A percentile compares a stretch with the other conserved stretches of the same genome.
Evolutionary conservation across 352 stramenopile species (phyloP).

Genomic region (Phytopythium vexans): DNA sequence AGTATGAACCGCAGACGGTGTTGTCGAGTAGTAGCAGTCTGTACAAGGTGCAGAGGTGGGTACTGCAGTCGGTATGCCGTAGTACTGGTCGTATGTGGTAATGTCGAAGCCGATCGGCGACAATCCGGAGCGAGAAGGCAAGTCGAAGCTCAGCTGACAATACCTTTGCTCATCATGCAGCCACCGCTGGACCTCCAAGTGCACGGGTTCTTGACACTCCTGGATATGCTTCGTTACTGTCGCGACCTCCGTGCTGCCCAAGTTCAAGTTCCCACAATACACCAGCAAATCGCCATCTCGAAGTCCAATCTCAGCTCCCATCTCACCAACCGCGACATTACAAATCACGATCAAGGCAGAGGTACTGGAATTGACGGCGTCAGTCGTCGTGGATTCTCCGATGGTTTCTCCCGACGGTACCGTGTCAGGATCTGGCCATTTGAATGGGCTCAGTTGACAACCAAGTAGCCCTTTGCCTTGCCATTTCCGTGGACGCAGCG

Average conservation of each 20-base stretch:
- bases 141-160: slow-evolving; percentile 16
- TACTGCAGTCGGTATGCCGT: slow-evolving; percentile 10
- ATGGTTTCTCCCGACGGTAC: neutral
- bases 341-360: slow-evolving; percentile 34
- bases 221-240: slow-evolving; percentile 17
- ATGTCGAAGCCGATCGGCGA: slow-evolving; percentile 8
- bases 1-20: slow-evolving; percentile 52
- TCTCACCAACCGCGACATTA: slow-evolving; percentile 23
- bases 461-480: slow-evolving; percentile 59
- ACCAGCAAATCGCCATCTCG: slow-evolving; percentile 46
- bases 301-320: slow-evolving; percentile 30
- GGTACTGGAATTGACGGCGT: neutral
- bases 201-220: slow-evolving; percentile 6
- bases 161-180: slow-evolving; percentile 40
- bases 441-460: slow-evolving; percentile 60
- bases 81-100: slow-evolving; percentile 49
- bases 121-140: slow-evolving; percentile 6
- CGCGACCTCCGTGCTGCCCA: slow-evolving; percentile 4
- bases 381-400: neutral
- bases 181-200: slow-evolving; percentile 49
- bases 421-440: slow-evolving; percentile 26
- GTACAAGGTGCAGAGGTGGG: slow-evolving; percentile 19
- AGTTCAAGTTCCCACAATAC: slow-evolving; percentile 26
- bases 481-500: slow-evolving; percentile 48
- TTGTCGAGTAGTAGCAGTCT: slow-evolving; percentile 55